These are phyloP conservation scores for Calocybe indica DNA, from an alignment of 768 basidiomycete species.

Conservation along the genomic window DNA sequence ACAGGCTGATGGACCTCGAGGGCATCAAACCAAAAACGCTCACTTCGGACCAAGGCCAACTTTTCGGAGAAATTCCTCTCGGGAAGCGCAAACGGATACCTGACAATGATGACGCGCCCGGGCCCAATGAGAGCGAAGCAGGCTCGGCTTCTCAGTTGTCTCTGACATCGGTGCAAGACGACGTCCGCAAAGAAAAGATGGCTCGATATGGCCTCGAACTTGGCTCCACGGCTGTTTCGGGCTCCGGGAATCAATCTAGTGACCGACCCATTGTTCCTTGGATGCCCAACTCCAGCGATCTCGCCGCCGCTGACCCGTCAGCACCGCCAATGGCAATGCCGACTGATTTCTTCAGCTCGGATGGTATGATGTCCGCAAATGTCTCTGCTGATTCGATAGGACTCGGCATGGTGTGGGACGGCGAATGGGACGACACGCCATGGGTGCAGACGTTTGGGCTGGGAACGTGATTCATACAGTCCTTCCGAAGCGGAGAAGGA, in stretches of 20 bases:
- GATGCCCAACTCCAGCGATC: no score
- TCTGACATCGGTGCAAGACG: not conserved
- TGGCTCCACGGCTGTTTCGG: no score
- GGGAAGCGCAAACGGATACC: conserved; percentile 16
- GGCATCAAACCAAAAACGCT: conserved; percentile 8
- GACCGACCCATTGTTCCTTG: no score
- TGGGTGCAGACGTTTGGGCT: not conserved
- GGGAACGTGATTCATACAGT: no score
- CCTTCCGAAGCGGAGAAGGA: no score
- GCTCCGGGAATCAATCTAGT: no score
- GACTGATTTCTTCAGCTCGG: conserved; percentile 7
- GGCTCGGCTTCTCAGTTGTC: not conserved
- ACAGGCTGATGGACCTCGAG: conserved; percentile 19
- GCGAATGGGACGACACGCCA: conserved; percentile 9
- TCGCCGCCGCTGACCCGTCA: not conserved
- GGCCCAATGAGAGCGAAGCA: no score
- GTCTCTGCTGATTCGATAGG: conserved; percentile 4
- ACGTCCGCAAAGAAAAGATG: not conserved
- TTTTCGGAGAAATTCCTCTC: not conserved
- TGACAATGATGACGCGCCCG: conserved; percentile 1
- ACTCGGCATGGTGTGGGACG: conserved; percentile 9
- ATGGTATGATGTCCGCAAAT: conserved; percentile 1
- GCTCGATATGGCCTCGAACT: not conserved
- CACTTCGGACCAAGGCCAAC: not conserved
- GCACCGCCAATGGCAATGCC: not conserved